phyloP scores from a whole-genome alignment of 257 asterid species.

The Solanum bukasovii region DNA sequence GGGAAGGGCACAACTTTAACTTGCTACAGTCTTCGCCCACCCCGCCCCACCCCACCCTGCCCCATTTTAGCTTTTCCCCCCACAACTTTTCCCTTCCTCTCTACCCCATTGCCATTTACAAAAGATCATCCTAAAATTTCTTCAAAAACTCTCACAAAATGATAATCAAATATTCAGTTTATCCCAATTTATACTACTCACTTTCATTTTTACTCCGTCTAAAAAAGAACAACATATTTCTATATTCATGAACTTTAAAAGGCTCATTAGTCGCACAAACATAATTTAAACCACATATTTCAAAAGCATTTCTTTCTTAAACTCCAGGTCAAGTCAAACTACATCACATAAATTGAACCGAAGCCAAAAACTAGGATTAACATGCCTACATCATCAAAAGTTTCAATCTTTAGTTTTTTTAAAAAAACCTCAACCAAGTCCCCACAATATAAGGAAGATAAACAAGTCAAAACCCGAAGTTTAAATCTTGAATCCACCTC shows the following conservation, averaged over 20 bases:
- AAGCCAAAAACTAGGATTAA: background rate
- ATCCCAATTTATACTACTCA: background rate
- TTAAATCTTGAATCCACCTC: background rate
- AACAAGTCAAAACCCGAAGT: background rate
- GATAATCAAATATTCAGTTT: background rate
- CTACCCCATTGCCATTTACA: background rate
- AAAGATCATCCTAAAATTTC: background rate
- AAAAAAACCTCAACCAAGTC: background rate
- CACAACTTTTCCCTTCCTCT: background rate
- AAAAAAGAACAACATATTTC: background rate
- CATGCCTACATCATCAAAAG: background rate
- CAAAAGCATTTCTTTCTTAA: too few species aligned
- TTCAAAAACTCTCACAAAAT: background rate
- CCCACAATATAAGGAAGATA: background rate
- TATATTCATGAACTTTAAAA: background rate
- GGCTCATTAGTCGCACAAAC: background rate
- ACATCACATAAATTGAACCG: background rate
- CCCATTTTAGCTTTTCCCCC: background rate
- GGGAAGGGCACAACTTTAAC: background rate
- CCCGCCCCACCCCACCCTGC: background rate
- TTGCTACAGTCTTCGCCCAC: background rate
- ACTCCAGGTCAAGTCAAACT: background rate
- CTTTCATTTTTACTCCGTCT: background rate
- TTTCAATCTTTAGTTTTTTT: background rate
- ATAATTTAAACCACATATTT: background rate